Percentiles rank a stretch among this genome's conserved stretches.
These are phyloP conservation scores for Catenaria anguillulae DNA, from an alignment of 371 early-diverging fungal species.

Conservation along the genomic window DNA sequence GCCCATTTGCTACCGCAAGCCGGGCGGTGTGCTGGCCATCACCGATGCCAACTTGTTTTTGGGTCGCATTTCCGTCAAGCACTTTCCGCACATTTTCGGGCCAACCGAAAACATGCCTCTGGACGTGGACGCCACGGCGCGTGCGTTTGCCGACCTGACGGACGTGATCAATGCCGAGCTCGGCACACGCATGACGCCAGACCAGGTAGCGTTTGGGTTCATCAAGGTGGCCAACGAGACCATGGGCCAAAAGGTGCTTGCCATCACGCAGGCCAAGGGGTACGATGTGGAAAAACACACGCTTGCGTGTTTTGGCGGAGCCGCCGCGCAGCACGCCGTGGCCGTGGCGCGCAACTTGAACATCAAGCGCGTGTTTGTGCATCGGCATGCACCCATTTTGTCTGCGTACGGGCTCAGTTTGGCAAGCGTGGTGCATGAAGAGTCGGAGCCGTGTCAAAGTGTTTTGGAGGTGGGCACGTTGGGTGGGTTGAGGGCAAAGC, in stretches of 20 bases:
- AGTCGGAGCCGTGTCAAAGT: slow-evolving; percentile 62
- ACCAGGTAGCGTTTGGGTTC: slow-evolving; percentile 85
- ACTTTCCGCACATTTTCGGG: slow-evolving; percentile 92
- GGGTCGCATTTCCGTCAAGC: slow-evolving; percentile 70
- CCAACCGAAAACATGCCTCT: slow-evolving; percentile 66
- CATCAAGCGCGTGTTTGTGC: slow-evolving; percentile 63
- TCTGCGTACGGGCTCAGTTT: slow-evolving; percentile 84
- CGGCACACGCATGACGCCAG: slow-evolving; percentile 36
- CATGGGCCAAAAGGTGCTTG: slow-evolving; percentile 89
- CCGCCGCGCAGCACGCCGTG: slow-evolving; percentile 61
- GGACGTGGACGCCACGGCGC: slow-evolving; percentile 45
- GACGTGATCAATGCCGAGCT: slow-evolving; percentile 36
- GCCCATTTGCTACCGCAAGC: slow-evolving; percentile 83
- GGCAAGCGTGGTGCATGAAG: slow-evolving; percentile 84
- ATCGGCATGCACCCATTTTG: slow-evolving; percentile 73
- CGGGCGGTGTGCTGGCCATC: slow-evolving; percentile 73
- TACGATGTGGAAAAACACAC: slow-evolving; percentile 70
- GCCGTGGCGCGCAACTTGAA: slow-evolving; percentile 81
- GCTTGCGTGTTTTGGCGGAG: slow-evolving; percentile 90
- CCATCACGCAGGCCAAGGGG: slow-evolving; percentile 85
- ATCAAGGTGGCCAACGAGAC: slow-evolving; percentile 87
- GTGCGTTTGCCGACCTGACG: slow-evolving; percentile 48
- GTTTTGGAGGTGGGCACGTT: slow-evolving; percentile 19
- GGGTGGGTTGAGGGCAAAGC: slow-evolving; percentile 29
- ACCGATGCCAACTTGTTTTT: slow-evolving; percentile 86